Conservation (phyloP, 1,284 basidiomycete species). For the Laetiporus sulphureus region DNA sequence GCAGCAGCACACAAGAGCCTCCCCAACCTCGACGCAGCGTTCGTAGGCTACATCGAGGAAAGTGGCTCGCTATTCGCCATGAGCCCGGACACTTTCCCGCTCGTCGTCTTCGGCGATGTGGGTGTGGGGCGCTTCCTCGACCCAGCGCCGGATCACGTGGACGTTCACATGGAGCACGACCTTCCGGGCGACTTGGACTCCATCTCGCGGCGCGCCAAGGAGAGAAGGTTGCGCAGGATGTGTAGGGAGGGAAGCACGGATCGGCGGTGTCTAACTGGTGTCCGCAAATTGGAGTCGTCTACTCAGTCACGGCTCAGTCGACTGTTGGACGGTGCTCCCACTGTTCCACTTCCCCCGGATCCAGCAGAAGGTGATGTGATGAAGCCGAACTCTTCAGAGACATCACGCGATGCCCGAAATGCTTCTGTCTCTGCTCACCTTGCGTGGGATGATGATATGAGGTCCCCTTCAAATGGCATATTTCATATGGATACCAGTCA, state of each 20-base stretch:
- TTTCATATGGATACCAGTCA: slow-evolving; percentile 8
- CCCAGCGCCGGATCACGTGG: slow-evolving; percentile 23
- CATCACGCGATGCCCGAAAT: no score
- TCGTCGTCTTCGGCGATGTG: slow-evolving; percentile 61
- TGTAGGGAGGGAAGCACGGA: slow-evolving; percentile 36
- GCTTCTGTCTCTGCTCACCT: slow-evolving; percentile 2
- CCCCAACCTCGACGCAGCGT: slow-evolving; percentile 52
- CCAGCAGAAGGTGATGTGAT: no score
- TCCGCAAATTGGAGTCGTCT: slow-evolving; percentile 40
- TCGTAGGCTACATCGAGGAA: slow-evolving; percentile 68
- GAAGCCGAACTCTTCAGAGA: no score
- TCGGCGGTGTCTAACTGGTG: slow-evolving; percentile 54
- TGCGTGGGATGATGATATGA: background rate
- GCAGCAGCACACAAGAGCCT: slow-evolving; percentile 28
- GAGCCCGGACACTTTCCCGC: slow-evolving; percentile 66
- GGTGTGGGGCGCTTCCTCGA: slow-evolving; percentile 27
- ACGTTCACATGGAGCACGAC: slow-evolving; percentile 20
- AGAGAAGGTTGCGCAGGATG: slow-evolving; percentile 23
- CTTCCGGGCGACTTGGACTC: slow-evolving; percentile 37
- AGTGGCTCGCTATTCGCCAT: slow-evolving; percentile 73
- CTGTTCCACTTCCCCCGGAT: slow-evolving; percentile 16
- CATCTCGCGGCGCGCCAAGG: slow-evolving; percentile 35
- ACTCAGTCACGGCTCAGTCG: slow-evolving; percentile 26
- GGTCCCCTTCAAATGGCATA: no score
- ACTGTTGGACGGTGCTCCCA: slow-evolving; percentile 29